Evolutionary conservation across 2,329 filamentous ascomycete species (phyloP), one percentile per base, ranked within the genome.

Genomic region (Fusarium tupiense): DNA sequence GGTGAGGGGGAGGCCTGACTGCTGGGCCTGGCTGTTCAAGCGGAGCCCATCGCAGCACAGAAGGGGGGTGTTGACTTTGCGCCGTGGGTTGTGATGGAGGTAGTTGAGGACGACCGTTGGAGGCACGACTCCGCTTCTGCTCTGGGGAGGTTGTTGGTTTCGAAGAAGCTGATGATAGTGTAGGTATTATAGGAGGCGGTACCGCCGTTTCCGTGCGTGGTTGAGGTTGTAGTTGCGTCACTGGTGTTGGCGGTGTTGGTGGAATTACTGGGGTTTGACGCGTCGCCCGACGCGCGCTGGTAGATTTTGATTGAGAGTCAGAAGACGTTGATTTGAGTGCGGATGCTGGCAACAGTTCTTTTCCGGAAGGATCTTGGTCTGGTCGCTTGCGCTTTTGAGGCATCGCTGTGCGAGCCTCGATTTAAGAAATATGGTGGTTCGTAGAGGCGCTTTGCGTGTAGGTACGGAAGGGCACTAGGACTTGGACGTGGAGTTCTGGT

Each of bases 311-410:
- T 52, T 70, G 72, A 54, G 66, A 49, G 29, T 69, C 58, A 37
- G 65, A 69, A 52, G 37, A 52, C 61, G 58, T 63, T 46, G 41
- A 64, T 54, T 58, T 65, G 43, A 19, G 64, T 33, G 46, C 31
- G 43, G 60, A 46, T 43, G 47, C 31, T 46, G 61, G 35, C 19
- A 38, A 29, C 20, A 54, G 47, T 40, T 62, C 56, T 53, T 61
- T 59, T 43, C 74, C 73, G 49, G 70, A 63, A 60, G 75, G 68
- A 47, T 81, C 78, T 72, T 79, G 77, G 49, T 78, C 75, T 54
- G 76, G 78, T 71, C 78, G 81, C 72, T 83, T 84, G 76, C 82
- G 82, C 78, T 84, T 84, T 71, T 77, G 75, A 72, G 82, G 79
- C 82, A 83, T 83, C 64, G 72, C 72, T 75, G 50, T 75, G 69